Evolutionary conservation across 441 rosid species (phyloP), one percentile per base, ranked within the genome.

Genomic region (Sinapis alba): DNA sequence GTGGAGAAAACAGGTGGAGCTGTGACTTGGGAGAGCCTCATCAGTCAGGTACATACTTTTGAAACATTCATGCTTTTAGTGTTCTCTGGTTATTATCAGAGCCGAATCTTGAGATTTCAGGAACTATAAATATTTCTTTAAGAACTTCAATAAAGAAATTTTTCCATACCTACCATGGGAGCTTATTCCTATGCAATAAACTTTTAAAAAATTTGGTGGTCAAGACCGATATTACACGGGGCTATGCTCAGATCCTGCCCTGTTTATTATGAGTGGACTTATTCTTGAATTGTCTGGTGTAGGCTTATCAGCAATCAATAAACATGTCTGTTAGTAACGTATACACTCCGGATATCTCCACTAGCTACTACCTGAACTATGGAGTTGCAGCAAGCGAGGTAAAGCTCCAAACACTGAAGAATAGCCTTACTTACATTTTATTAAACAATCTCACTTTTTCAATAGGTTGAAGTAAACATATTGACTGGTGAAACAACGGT

Each of bases 371-470:
- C 83, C 81, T 96, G 45, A 96, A 87, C 80, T 91, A 93, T 19
- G 99, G 97, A 32, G 93, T 86, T 74, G 98, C 96, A 15, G 89
- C 84, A 27, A 88, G 97, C 21, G 98, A 96, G 97, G 99, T 81
- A 86, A 93, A 93, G 68, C 78, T 75, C 6, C 1, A 30, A 20
- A 45, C 68, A 34, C 7, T 57, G 32, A 62, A 32, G 56, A 57
- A 6, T 13, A 24, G 8, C 34, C 58, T 11, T n/a, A 7, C 71
- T 62, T 43, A 2, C 59, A 63, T 50, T 19, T 15, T 51, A 27
- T 60, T 41, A 75, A 23, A 51, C 67, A 38, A 54, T 61, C 7
- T 65, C 78, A 5, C 71, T 75, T 51, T 84, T 63, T 11, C n/a
- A 53, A 68, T 21, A 91, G 98, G 99, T 96, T 69, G 98, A 93